Evolutionary conservation across 2,329 filamentous ascomycete genomes (phyloP).

Genomic region (Fusarium sp.): DNA sequence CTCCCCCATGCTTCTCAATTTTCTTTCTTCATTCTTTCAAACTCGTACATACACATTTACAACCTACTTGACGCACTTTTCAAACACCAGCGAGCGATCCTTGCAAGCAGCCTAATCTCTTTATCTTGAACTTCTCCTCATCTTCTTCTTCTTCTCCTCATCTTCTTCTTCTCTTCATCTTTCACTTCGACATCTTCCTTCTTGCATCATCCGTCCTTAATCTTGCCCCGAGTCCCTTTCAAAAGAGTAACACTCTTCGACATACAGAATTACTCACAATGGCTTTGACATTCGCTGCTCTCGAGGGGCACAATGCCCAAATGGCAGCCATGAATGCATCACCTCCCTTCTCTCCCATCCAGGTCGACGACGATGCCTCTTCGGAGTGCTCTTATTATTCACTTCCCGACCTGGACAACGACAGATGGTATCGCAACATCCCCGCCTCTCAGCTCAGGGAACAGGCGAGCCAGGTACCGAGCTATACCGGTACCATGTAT

Average conservation of each 20-base stretch:
- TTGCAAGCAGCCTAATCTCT: not conserved
- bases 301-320: not conserved
- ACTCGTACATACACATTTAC: not conserved
- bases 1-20: not conserved
- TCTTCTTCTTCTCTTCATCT: not conserved
- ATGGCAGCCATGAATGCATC: not conserved
- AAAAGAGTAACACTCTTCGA: not conserved
- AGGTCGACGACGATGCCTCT: not conserved
- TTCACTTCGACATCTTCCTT: not conserved
- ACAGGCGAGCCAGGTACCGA: slow-evolving; percentile 14
- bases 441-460: slow-evolving; percentile 15
- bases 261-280: not conserved
- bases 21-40: not conserved
- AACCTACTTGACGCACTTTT: not conserved
- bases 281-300: slow-evolving; percentile 1
- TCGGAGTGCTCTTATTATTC: slow-evolving; percentile 31
- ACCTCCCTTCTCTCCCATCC: not conserved
- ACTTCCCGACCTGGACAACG: not conserved
- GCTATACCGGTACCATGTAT: not conserved
- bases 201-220: not conserved
- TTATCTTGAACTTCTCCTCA: too few relatives aligned
- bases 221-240: not conserved
- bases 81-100: not conserved
- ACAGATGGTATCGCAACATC: slow-evolving; percentile 17
- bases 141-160: too few relatives aligned